A percentile compares a stretch with the other conserved stretches of the same genome.
Evolutionary conservation across 108 stramenopile species (phyloP).

Genomic region (Tribonema minus): DNA sequence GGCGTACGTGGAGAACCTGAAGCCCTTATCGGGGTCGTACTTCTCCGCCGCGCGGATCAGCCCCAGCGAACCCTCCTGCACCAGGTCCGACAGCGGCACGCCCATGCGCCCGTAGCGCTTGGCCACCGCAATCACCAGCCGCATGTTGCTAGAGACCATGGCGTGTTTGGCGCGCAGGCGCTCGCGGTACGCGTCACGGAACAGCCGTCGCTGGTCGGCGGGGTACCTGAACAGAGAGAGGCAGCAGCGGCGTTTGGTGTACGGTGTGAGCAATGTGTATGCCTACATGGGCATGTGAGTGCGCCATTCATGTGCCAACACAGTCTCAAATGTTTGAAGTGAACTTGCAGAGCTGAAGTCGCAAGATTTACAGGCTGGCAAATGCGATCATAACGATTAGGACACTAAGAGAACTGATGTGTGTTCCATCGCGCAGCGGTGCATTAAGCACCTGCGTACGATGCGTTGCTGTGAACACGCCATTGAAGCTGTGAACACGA

Average conservation of each 20-base stretch:
- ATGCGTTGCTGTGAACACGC: no score
- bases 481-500: no score
- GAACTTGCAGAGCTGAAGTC: no score
- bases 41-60: slow-evolving; percentile 86
- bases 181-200: background rate
- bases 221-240: background rate
- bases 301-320: no score
- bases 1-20: slow-evolving; percentile 93
- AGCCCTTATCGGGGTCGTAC: slow-evolving; percentile 87
- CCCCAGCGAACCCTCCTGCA: slow-evolving; percentile 90
- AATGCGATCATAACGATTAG: no score
- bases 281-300: no score
- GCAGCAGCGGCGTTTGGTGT: background rate
- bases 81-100: slow-evolving; percentile 77
- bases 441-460: no score
- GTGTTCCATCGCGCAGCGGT: no score
- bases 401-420: no score
- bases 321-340: no score
- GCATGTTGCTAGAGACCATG: slow-evolving; percentile 89
- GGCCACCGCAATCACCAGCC: slow-evolving; percentile 85
- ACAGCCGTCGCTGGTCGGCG: background rate
- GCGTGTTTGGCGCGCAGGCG: slow-evolving; percentile 65
- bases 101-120: slow-evolving; percentile 76
- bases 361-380: no score
- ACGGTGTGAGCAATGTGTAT: no score